A percentile compares a stretch with the other conserved stretches of the same genome.
Evolutionary conservation across 768 basidiomycete genomes (phyloP).

Genomic region (Suillus variegatus): DNA sequence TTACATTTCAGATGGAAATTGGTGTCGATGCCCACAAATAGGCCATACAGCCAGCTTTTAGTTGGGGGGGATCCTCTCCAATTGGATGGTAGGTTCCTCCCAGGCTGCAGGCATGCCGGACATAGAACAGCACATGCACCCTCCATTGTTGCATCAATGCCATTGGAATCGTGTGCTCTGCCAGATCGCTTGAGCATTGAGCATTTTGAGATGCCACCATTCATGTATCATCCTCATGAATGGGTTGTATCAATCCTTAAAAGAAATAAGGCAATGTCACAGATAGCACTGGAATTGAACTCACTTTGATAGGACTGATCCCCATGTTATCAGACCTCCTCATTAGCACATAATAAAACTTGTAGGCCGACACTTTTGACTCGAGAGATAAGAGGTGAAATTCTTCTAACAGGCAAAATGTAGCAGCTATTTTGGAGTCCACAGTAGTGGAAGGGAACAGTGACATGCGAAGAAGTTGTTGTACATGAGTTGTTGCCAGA

Average conservation of each 20-base stretch:
- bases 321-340: slow-evolving; percentile 29
- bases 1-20: slow-evolving; percentile 26
- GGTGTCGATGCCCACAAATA: slow-evolving; percentile 27
- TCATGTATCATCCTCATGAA: too few species aligned
- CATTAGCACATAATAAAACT: slow-evolving; percentile 31
- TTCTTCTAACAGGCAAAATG: background rate
- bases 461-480: too few species aligned
- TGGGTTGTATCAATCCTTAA: too few species aligned
- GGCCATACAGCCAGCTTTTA: slow-evolving; percentile 18
- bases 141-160: slow-evolving; percentile 18
- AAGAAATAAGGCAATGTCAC: background rate
- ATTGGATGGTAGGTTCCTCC: slow-evolving; percentile 23
- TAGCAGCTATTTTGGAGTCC: slow-evolving; percentile 23
- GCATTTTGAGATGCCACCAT: too few species aligned
- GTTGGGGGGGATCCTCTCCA: slow-evolving; percentile 15
- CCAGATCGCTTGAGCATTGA: too few species aligned
- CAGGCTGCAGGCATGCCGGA: slow-evolving; percentile 30
- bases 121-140: slow-evolving; percentile 29
- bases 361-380: slow-evolving; percentile 30
- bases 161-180: slow-evolving; percentile 12
- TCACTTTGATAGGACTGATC: slow-evolving; percentile 11
- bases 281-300: background rate
- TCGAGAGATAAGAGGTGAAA: slow-evolving; percentile 6
- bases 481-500: background rate
- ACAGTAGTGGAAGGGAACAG: too few species aligned